phyloP scores from a whole-genome alignment of 306 rosid genomes.

The Coriaria nepalensis region DNA sequence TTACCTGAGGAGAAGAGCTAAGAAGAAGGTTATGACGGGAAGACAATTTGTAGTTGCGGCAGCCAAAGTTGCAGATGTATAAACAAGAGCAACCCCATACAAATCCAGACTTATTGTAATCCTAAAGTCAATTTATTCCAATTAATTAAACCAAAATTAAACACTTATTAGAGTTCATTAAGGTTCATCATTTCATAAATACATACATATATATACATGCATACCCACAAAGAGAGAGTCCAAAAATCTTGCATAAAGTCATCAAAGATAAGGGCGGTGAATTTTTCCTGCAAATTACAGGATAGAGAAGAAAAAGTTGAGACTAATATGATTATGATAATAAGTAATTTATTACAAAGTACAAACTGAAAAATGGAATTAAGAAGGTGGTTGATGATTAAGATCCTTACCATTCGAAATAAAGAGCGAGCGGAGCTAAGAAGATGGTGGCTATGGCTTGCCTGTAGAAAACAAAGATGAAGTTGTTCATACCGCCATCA shows the following conservation, averaged over 20 bases:
- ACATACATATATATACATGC: not conserved
- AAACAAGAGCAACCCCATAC: constrained; percentile 46
- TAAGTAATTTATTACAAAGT: not conserved
- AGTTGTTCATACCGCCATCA: constrained; percentile 67
- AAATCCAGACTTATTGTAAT: constrained; percentile 45
- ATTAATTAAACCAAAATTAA: not conserved
- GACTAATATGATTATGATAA: not conserved
- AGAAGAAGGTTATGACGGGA: constrained; percentile 70
- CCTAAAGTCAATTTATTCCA: constrained; percentile 21
- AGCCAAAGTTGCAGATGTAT: constrained; percentile 74
- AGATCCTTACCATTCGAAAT: constrained; percentile 36
- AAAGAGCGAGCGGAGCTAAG: constrained; percentile 40
- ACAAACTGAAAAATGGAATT: not conserved
- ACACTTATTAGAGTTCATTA: not conserved
- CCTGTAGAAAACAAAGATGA: constrained; percentile 60
- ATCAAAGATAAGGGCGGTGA: constrained; percentile 46
- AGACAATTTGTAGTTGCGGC: constrained; percentile 64
- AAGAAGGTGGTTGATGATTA: not conserved
- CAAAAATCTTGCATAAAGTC: constrained; percentile 62
- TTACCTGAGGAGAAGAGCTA: constrained; percentile 59
- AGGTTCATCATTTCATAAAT: not conserved
- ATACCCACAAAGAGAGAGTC: constrained; percentile 61
- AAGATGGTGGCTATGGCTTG: constrained; percentile 50
- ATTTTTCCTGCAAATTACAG: constrained; percentile 34
- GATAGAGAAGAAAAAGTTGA: not conserved